Percentiles rank a stretch among this genome's conserved stretches.
Conservation (phyloP, 768 basidiomycete genomes). For the Tricholomella constricta region DNA sequence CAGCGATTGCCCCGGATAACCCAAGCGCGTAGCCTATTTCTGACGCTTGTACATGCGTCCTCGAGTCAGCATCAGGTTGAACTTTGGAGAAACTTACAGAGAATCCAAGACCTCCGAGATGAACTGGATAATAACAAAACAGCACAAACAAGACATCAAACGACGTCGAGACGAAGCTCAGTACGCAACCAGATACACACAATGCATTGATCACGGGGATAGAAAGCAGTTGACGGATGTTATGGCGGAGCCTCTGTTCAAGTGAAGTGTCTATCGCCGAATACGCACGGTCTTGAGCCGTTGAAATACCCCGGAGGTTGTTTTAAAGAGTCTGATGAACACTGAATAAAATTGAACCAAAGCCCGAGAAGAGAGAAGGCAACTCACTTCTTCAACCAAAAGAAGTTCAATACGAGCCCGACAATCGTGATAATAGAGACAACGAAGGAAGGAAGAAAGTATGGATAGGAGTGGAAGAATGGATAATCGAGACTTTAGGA, state of each 20-base stretch:
- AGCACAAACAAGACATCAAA: conserved; percentile 68
- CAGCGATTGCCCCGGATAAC: conserved; percentile 46
- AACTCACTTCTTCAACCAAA: conserved; percentile 56
- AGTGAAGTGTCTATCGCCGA: conserved; percentile 31
- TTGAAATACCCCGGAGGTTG: background rate
- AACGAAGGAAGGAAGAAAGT: conserved; percentile 59
- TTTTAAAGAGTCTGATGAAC: background rate
- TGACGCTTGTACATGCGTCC: conserved; percentile 30
- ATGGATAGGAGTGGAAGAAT: conserved; percentile 54
- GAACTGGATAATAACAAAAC: conserved; percentile 60
- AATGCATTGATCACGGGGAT: conserved; percentile 54
- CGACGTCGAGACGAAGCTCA: conserved; percentile 53
- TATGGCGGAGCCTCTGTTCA: conserved; percentile 13
- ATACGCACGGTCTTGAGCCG: background rate
- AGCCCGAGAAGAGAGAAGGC: background rate
- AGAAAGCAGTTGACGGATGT: conserved; percentile 42
- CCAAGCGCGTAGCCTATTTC: conserved; percentile 61
- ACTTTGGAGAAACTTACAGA: conserved; percentile 23
- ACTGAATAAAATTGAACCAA: background rate
- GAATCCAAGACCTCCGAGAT: conserved; percentile 46
- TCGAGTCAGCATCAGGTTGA: conserved; percentile 1
- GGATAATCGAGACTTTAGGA: conserved; percentile 40
- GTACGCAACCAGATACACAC: conserved; percentile 47
- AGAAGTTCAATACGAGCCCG: conserved; percentile 42
- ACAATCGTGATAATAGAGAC: conserved; percentile 40